These are phyloP conservation scores for Xylaria sp. DNA, from an alignment of 2,329 filamentous ascomycete species.

Conservation along the genomic window DNA sequence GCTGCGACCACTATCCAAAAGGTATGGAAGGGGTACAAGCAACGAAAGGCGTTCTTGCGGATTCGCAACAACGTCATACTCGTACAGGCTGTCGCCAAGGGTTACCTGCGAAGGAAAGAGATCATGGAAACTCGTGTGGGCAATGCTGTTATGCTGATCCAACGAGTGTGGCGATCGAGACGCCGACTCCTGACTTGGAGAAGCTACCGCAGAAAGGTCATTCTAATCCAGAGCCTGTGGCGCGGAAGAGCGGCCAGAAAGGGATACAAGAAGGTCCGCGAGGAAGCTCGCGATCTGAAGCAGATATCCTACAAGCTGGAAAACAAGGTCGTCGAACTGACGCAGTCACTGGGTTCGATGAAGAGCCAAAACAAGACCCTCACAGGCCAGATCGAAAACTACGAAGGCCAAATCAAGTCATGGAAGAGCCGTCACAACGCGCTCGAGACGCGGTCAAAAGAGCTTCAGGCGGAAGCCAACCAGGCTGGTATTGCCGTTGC, in stretches of 20 bases:
- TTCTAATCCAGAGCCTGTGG: constrained; percentile 91
- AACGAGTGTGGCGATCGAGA: constrained; percentile 85
- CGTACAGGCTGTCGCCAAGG: constrained; percentile 89
- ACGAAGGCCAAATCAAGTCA: constrained; percentile 93
- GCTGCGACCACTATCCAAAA: constrained; percentile 94
- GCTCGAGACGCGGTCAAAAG: constrained; percentile 86
- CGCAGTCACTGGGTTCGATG: constrained; percentile 87
- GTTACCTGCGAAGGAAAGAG: constrained; percentile 84
- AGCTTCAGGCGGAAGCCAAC: constrained; percentile 94
- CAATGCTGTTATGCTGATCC: constrained; percentile 88
- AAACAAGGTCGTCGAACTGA: constrained; percentile 99
- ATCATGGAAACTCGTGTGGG: constrained; percentile 93
- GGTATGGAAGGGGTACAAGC: constrained; percentile 91
- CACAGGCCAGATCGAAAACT: constrained; percentile 86
- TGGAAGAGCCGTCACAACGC: constrained; percentile 93
- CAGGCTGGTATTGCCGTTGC: constrained; percentile 95
- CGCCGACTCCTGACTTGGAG: constrained; percentile 80
- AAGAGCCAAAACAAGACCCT: constrained; percentile 94
- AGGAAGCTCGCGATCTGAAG: constrained; percentile 97
- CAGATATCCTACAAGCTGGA: constrained; percentile 99
- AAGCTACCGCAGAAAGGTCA: constrained; percentile 84
- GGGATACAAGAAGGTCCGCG: constrained; percentile 86
- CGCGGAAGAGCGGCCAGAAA: constrained; percentile 79
- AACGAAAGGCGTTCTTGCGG: constrained; percentile 76
- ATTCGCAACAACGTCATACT: constrained; percentile 84